phyloP scores from a whole-genome alignment of 2,329 filamentous ascomycete species.

The Proliferodiscus dingleyae region DNA sequence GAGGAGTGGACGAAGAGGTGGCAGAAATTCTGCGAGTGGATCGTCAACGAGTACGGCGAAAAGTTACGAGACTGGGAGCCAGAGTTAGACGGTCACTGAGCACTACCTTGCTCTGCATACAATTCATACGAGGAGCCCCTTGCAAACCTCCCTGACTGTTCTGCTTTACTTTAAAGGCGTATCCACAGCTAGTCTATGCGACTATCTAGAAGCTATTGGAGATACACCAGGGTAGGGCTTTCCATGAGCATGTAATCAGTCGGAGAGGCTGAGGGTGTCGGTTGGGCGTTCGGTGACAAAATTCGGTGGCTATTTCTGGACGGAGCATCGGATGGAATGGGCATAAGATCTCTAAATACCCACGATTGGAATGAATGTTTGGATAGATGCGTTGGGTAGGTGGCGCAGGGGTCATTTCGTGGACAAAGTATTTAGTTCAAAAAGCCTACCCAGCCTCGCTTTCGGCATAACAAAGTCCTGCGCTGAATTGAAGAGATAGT shows the following conservation, averaged over 20 bases:
- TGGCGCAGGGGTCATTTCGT: too few relatives aligned
- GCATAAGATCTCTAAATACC: not conserved
- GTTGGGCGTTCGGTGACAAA: not conserved
- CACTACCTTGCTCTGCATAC: not conserved
- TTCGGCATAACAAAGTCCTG: too few relatives aligned
- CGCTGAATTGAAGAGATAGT: not conserved
- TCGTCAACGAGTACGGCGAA: conserved; percentile 40
- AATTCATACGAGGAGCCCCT: not conserved
- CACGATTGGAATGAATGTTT: not conserved
- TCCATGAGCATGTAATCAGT: not conserved
- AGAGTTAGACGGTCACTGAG: conserved; percentile 1
- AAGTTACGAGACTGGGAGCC: conserved; percentile 17
- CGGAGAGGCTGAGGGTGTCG: not conserved
- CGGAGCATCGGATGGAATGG: not conserved
- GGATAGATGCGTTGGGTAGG: too few relatives aligned
- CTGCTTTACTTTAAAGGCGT: too few relatives aligned
- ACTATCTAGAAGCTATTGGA: too few relatives aligned
- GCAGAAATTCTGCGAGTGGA: conserved; percentile 51
- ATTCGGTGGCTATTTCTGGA: not conserved
- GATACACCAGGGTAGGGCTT: not conserved
- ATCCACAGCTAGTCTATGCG: too few relatives aligned
- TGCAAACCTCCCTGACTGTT: too few relatives aligned
- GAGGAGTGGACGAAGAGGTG: conserved; percentile 50
- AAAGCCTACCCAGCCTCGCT: too few relatives aligned
- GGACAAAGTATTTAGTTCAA: too few relatives aligned